Percentiles rank a stretch among this genome's conserved stretches.
phyloP scores from a whole-genome alignment of 129 eudicot species.

The Artemisia argyi region DNA sequence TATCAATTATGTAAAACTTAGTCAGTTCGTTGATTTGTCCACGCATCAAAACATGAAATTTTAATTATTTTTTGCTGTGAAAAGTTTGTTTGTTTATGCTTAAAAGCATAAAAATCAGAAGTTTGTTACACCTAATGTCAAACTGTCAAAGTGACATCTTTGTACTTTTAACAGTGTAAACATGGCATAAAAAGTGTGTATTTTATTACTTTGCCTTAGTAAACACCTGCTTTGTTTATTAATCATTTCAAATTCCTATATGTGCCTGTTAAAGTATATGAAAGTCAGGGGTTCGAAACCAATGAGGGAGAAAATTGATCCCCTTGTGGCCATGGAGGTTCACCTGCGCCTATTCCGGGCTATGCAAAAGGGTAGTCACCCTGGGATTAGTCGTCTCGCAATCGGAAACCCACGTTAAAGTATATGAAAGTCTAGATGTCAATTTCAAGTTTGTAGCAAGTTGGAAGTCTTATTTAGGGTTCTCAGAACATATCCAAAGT shows the following conservation, averaged over 20 bases:
- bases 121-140: not conserved
- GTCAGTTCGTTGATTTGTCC: not conserved
- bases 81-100: not conserved
- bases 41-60: not conserved
- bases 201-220: not conserved
- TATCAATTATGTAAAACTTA: not conserved
- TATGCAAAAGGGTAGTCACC: too few species aligned
- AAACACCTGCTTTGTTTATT: not conserved
- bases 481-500: not conserved
- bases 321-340: too few species aligned
- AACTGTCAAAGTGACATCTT: not conserved
- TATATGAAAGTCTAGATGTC: not conserved
- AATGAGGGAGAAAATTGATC: too few species aligned
- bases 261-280: too few species aligned
- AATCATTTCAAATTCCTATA: too few species aligned
- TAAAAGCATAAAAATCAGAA: not conserved
- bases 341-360: too few species aligned
- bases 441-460: conserved; percentile 25
- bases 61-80: not conserved
- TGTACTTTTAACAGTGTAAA: not conserved
- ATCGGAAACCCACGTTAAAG: too few species aligned
- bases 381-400: too few species aligned
- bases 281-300: not conserved
- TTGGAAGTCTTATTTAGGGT: conserved; percentile 22
- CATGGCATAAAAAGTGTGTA: not conserved